Conservation (phyloP, 2,329 filamentous ascomycete species). For the Colletotrichum chrysophilum region DNA sequence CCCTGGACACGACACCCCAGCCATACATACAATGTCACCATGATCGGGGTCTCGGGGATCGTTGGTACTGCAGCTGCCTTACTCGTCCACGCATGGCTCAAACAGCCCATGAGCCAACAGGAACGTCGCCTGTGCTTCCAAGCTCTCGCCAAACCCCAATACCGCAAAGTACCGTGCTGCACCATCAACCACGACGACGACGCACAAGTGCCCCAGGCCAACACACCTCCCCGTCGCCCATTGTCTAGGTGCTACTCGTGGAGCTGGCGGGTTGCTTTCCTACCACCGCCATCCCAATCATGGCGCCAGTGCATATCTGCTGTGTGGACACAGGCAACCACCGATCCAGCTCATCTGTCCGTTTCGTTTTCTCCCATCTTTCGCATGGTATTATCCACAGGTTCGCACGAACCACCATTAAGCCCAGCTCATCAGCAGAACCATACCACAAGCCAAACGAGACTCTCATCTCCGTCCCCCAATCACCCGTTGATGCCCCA, state of each 20-base stretch:
- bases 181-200: neutral
- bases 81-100: constrained; percentile 11
- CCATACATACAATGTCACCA: neutral
- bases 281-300: neutral
- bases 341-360: neutral
- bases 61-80: constrained; percentile 9
- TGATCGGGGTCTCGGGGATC: constrained; percentile 4
- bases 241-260: neutral
- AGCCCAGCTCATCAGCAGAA: neutral
- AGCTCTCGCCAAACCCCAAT: neutral
- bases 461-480: neutral
- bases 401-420: neutral
- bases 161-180: constrained; percentile 7
- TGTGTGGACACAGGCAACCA: neutral
- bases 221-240: neutral
- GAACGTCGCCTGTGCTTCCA: neutral
- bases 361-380: neutral
- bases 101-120: constrained; percentile 6
- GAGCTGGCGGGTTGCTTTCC: neutral
- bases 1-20: neutral
- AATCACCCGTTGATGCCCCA: neutral
- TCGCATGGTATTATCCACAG: neutral
- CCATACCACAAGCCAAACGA: neutral
- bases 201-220: constrained; percentile 8
- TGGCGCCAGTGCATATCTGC: neutral